Conservation (phyloP, 495 filamentous ascomycete species). For the Patellaria atrata region DNA sequence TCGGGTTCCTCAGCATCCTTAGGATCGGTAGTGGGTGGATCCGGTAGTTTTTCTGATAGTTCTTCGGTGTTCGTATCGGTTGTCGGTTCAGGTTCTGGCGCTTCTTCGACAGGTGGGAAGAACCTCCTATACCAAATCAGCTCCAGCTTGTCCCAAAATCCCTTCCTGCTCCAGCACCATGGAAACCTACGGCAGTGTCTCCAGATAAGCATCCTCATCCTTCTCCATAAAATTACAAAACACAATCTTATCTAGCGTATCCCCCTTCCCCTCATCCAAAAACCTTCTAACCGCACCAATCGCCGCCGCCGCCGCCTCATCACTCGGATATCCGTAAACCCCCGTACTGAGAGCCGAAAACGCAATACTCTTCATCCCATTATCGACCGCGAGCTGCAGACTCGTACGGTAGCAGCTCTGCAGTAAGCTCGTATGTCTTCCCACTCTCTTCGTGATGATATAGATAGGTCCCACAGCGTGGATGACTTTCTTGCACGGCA, state of each 20-base stretch:
- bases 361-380: constrained; percentile 54
- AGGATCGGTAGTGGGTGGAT: constrained; percentile 22
- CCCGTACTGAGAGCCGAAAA: constrained; percentile 80
- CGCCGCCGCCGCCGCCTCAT: constrained; percentile 53
- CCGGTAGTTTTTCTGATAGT: constrained; percentile 17
- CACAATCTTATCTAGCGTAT: constrained; percentile 52
- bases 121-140: constrained; percentile 12
- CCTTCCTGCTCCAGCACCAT: not conserved
- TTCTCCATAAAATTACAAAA: constrained; percentile 70
- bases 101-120: constrained; percentile 23
- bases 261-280: constrained; percentile 42
- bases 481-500: constrained; percentile 68
- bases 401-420: constrained; percentile 60
- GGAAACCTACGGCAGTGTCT: constrained; percentile 51
- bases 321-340: constrained; percentile 73
- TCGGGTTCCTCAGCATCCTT: constrained; percentile 17
- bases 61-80: constrained; percentile 9
- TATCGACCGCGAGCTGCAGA: constrained; percentile 54
- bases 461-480: constrained; percentile 91
- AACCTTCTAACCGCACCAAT: constrained; percentile 56
- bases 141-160: constrained; percentile 1
- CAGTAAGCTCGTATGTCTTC: constrained; percentile 36
- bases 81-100: constrained; percentile 1
- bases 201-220: constrained; percentile 58
- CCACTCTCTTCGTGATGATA: constrained; percentile 23